Evolutionary conservation across 2,329 filamentous ascomycete genomes (phyloP).

Genomic region (Talaromyces piceae): DNA sequence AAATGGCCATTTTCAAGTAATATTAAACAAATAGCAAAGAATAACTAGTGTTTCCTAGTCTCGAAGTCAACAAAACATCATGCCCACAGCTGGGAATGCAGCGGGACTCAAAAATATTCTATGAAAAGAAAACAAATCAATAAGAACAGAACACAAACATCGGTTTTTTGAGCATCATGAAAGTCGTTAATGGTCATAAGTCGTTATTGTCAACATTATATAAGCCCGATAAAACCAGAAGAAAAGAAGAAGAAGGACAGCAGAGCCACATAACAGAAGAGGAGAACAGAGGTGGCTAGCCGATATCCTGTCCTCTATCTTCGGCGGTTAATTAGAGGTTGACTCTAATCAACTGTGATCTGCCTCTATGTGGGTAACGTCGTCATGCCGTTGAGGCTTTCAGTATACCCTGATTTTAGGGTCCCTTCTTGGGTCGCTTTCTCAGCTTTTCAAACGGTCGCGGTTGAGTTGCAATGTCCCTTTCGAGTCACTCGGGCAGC

Average conservation of each 20-base stretch:
- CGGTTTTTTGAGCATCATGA: background rate
- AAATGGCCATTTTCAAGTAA: too few species aligned
- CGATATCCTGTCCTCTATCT: background rate
- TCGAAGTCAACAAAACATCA: background rate
- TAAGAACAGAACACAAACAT: background rate
- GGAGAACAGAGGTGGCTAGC: too few species aligned
- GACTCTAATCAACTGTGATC: slow-evolving; percentile 3
- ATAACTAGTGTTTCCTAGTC: too few species aligned
- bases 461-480: too few species aligned
- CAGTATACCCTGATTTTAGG: slow-evolving; percentile 5
- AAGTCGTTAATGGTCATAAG: slow-evolving; percentile 5
- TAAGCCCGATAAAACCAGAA: background rate
- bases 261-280: background rate
- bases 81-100: background rate
- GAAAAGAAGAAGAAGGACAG: background rate
- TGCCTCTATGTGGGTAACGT: slow-evolving; percentile 9
- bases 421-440: background rate
- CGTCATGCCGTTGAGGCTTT: slow-evolving; percentile 12
- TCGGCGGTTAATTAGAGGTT: background rate
- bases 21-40: too few species aligned
- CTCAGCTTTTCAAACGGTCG: background rate
- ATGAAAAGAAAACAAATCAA: background rate
- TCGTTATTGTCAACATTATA: slow-evolving; percentile 7
- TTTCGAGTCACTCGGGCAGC: background rate
- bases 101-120: background rate